A percentile compares a stretch with the other conserved stretches of the same genome.
Evolutionary conservation across 179 eudicot genomes (phyloP).

Genomic region (Drosera spatulata): DNA sequence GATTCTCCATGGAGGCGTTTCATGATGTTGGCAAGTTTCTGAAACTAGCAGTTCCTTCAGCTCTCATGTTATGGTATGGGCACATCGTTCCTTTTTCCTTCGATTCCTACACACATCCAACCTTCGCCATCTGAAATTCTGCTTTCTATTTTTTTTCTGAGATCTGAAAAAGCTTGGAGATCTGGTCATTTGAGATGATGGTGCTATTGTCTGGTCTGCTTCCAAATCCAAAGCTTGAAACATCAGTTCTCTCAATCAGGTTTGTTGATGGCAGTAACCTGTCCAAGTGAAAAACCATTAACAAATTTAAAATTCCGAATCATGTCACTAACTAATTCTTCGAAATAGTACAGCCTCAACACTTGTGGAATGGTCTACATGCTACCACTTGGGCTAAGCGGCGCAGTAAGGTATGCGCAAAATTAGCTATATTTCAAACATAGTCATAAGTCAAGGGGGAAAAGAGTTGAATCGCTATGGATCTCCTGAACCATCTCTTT

Average conservation of each 20-base stretch:
- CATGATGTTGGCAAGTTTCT: constrained; percentile 12
- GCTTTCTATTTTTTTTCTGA: too few species aligned
- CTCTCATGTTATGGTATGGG: constrained; percentile 29
- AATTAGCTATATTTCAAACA: background rate
- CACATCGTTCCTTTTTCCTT: too few species aligned
- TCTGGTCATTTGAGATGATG: constrained; percentile 36
- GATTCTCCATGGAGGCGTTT: constrained; percentile 27
- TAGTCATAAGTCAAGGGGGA: too few species aligned
- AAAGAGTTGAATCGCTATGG: background rate
- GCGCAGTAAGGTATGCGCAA: constrained; percentile 30
- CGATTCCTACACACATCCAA: background rate
- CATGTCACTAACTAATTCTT: background rate
- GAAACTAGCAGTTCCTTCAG: constrained; percentile 24
- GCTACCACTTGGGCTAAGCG: constrained; percentile 41
- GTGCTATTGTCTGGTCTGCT: constrained; percentile 38
- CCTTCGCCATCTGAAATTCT: too few species aligned
- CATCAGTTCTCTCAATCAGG: constrained; percentile 37
- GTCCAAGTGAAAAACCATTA: too few species aligned
- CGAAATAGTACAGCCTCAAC: constrained; percentile 27
- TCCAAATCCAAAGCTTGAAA: constrained; percentile 39
- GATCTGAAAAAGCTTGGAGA: constrained; percentile 22
- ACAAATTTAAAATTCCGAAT: too few species aligned
- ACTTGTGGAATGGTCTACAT: constrained; percentile 27
- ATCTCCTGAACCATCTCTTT: background rate
- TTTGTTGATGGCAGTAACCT: background rate